phyloP scores from a whole-genome alignment of 306 rosid species.

The Pyrus bretschneideri region DNA sequence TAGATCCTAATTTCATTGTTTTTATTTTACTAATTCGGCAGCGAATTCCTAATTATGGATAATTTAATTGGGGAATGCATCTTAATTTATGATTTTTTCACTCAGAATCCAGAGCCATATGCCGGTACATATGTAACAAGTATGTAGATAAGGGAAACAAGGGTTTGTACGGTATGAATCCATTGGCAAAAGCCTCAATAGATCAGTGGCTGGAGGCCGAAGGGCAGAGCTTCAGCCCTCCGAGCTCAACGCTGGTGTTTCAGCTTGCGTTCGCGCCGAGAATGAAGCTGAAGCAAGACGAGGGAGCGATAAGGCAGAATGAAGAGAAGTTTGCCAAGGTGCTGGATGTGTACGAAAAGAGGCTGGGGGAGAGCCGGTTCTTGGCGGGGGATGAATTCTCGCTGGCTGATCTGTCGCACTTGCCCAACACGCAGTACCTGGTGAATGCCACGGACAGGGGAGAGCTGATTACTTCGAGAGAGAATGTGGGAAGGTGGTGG shows the following conservation, averaged over 20 bases:
- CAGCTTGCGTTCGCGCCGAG: slow-evolving; percentile 80
- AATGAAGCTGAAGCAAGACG: slow-evolving; percentile 70
- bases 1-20: neutral
- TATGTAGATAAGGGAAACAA: slow-evolving; percentile 45
- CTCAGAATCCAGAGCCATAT: slow-evolving; percentile 73
- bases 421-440: slow-evolving; percentile 69
- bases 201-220: slow-evolving; percentile 90
- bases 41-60: neutral
- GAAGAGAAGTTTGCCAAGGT: slow-evolving; percentile 59
- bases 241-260: slow-evolving; percentile 53
- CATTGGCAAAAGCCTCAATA: slow-evolving; percentile 59
- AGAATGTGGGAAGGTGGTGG: slow-evolving; percentile 80
- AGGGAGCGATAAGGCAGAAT: slow-evolving; percentile 37
- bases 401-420: slow-evolving; percentile 81
- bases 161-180: slow-evolving; percentile 55
- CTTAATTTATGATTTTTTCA: slow-evolving; percentile 1
- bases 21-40: neutral
- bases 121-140: slow-evolving; percentile 81
- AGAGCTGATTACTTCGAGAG: slow-evolving; percentile 41
- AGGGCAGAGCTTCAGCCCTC: slow-evolving; percentile 71
- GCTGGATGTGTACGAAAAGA: slow-evolving; percentile 56
- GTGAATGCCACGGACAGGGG: slow-evolving; percentile 25
- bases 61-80: neutral
- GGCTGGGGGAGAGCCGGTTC: slow-evolving; percentile 52
- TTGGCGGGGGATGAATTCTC: slow-evolving; percentile 74